Base-by-base conservation (phyloP, 768 basidiomycete genomes). In the Hypholoma sublateritium region DNA sequence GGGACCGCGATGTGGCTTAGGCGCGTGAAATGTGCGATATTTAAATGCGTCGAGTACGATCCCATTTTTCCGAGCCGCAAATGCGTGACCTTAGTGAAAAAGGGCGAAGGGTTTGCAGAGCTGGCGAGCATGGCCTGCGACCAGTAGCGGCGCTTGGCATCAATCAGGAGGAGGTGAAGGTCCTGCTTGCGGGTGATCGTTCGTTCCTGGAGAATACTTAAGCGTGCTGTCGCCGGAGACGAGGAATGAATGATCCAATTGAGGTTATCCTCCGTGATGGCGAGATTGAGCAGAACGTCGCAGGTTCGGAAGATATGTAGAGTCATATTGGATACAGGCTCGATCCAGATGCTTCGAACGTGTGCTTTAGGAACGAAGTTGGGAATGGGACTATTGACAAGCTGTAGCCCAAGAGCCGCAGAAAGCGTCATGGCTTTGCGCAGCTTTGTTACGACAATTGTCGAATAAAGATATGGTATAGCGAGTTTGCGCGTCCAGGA, bases 1-100 rank as follows among this genome's bases (percentile, higher is more conserved):
- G 68, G 59, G 8, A 68, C 46, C 17, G 67, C 69, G 51, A 68
- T 48, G 44, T 67, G 61, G 19, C 62, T 59, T 34, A 70, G 63
- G 13, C 59, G 55, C 19, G 49, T 53, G 45, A 67, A 64, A 32
- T 60, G 57, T 11, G 58, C 54, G 14, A 67, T 53, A 32, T 62
- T 45, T 5, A 62, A 36, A n/a, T 59, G 49, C 12, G 50, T 49
- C 13, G 41, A 44, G 32, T 66, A 67, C n/a, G 57, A 47, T 11
- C 54, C 55, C 8, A 60, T 50, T n/a, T 39, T 19, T 4, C 60
- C 60, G 5, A 66, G 43, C 11, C 62, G 58, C 28, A 70, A 59
- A 47, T 65, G 69, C 12, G 66, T 63, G 36, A 69, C 58, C 36
- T 60, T 61, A 0, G 28, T 39, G 37, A 65, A 65, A 16, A 69